Percentiles rank a stretch among this genome's conserved stretches.
Conservation (phyloP, 1,139 yeast species). For the Suhomyces kunorum region DNA sequence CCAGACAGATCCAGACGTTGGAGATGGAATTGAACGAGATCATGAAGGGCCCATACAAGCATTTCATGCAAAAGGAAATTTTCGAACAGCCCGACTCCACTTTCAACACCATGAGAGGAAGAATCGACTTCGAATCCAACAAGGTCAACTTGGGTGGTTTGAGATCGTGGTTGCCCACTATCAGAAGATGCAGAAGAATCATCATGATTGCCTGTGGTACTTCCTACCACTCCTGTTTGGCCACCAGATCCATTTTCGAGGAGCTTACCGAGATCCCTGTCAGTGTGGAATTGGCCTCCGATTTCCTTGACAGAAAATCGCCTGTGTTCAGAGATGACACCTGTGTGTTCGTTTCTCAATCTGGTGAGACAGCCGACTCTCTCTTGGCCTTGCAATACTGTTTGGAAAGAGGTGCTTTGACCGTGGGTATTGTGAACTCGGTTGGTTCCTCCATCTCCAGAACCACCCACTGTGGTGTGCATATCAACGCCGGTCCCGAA, state of each 20-base stretch:
- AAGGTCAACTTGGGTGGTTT: constrained; percentile 88
- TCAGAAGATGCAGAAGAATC: constrained; percentile 92
- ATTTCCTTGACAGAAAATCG: constrained; percentile 90
- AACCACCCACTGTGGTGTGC: constrained; percentile 98
- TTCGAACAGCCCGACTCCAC: constrained; percentile 98
- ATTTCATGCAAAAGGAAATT: constrained; percentile 98
- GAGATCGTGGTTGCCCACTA: constrained; percentile 78
- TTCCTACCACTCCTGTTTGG: constrained; percentile 96
- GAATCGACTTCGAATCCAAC: constrained; percentile 85
- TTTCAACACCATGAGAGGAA: constrained; percentile 98
- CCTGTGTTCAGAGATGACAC: constrained; percentile 98
- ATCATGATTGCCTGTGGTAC: constrained; percentile 99
- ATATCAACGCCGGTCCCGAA: constrained; percentile 99
- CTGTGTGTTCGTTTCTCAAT: constrained; percentile 95
- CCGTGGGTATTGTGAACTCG: constrained; percentile 90
- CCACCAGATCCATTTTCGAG: constrained; percentile 94
- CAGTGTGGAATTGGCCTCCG: constrained; percentile 94
- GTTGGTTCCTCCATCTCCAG: constrained; percentile 97
- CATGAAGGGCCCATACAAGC: constrained; percentile 96
- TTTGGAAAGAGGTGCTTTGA: constrained; percentile 94
- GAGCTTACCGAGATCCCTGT: constrained; percentile 97
- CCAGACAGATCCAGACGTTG: constrained; percentile 92
- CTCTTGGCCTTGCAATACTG: constrained; percentile 95
- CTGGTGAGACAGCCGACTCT: constrained; percentile 99
- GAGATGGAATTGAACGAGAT: constrained; percentile 97